Conservation (phyloP, 2,329 filamentous ascomycete species). For the Pseudogymnoascus sp. region DNA sequence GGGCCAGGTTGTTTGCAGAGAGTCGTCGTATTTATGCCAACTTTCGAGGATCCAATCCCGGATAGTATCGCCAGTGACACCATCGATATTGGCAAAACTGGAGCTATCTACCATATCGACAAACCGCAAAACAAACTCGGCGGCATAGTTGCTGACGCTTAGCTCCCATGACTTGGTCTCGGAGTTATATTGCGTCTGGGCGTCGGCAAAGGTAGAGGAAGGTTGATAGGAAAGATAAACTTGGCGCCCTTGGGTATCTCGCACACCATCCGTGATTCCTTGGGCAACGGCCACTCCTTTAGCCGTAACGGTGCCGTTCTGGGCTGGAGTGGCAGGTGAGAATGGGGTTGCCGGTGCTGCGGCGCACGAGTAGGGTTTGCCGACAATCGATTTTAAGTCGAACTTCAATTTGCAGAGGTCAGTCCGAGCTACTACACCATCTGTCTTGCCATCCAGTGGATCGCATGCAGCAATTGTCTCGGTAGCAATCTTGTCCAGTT, state of each 20-base stretch:
- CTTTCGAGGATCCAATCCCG: conserved; percentile 43
- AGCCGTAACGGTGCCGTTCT: conserved; percentile 23
- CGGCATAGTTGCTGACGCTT: conserved; percentile 28
- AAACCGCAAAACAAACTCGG: conserved; percentile 32
- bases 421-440: conserved; percentile 44
- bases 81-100: conserved; percentile 34
- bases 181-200: conserved; percentile 30
- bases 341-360: conserved; percentile 18
- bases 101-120: conserved; percentile 22
- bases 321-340: conserved; percentile 1
- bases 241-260: conserved; percentile 32
- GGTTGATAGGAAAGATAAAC: conserved; percentile 36
- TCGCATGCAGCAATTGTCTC: conserved; percentile 48
- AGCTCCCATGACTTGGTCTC: conserved; percentile 29
- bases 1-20: conserved; percentile 41
- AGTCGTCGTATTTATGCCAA: conserved; percentile 40
- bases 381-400: conserved; percentile 39
- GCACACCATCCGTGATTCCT: conserved; percentile 33
- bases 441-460: conserved; percentile 44
- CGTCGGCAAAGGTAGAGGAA: conserved; percentile 29
- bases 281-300: conserved; percentile 13
- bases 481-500: conserved; percentile 45
- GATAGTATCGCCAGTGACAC: conserved; percentile 46
- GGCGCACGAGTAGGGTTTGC: conserved; percentile 38
- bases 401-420: conserved; percentile 41